phyloP scores from a whole-genome alignment of 257 asterid species.

The Petunia secreta region DNA sequence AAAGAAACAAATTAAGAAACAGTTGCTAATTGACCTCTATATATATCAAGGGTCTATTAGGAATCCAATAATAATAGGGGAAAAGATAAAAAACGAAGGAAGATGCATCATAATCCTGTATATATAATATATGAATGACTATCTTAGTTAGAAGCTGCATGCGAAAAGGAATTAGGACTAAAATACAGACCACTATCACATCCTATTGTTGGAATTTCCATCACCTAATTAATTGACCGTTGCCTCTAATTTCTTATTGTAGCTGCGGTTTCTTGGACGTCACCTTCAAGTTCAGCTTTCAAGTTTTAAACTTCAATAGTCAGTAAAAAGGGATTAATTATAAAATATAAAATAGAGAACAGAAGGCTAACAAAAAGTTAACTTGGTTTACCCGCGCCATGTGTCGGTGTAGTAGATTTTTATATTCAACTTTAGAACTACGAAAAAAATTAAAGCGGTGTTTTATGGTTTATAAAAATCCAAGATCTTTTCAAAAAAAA shows the following conservation, averaged over 20 bases:
- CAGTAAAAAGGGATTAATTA: background rate
- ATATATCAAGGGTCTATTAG: background rate
- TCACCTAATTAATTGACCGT: conserved; percentile 17
- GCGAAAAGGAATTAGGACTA: conserved; percentile 3
- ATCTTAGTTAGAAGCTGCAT: background rate
- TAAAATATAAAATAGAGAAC: background rate
- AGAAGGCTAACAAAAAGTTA: background rate
- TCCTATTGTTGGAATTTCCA: conserved; percentile 12
- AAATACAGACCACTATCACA: conserved; percentile 22
- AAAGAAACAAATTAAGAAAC: conserved; percentile 14
- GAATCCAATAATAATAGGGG: conserved; percentile 2
- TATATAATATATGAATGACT: background rate
- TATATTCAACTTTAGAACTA: background rate
- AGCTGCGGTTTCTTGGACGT: conserved; percentile 1
- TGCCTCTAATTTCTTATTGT: conserved; percentile 13
- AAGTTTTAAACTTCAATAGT: conserved; percentile 12
- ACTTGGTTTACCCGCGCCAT: background rate
- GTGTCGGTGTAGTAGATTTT: background rate
- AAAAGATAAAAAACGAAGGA: background rate
- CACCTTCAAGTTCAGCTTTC: background rate
- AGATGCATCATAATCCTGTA: background rate
- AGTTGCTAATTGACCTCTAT: background rate
- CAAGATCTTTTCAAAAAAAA: background rate
- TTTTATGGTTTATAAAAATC: background rate
- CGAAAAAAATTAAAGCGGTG: background rate